These are phyloP conservation scores for Fennellomyces sp. DNA, from an alignment of 371 early-diverging fungal genomes.

Conservation along the genomic window DNA sequence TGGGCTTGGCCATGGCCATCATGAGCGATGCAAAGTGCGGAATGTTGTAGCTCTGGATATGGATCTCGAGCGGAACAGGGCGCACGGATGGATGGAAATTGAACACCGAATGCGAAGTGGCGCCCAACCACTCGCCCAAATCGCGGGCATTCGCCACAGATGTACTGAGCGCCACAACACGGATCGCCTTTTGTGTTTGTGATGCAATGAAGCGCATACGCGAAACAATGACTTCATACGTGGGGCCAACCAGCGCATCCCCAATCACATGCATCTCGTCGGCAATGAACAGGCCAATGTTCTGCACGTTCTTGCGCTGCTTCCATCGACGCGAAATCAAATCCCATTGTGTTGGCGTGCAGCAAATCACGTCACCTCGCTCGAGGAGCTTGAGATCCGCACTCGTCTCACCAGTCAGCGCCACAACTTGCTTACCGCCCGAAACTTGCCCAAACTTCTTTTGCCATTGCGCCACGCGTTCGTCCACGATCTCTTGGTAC, in stretches of 20 bases:
- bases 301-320: slow-evolving; percentile 90
- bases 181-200: slow-evolving; percentile 80
- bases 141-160: slow-evolving; percentile 95
- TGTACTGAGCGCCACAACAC: slow-evolving; percentile 90
- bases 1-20: slow-evolving; percentile 92
- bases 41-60: slow-evolving; percentile 88
- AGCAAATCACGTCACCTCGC: slow-evolving; percentile 87
- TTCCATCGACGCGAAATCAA: slow-evolving; percentile 94
- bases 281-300: slow-evolving; percentile 88
- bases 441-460: slow-evolving; percentile 66
- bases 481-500: slow-evolving; percentile 84
- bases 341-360: slow-evolving; percentile 99
- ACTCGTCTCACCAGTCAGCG: slow-evolving; percentile 95
- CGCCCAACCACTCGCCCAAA: slow-evolving; percentile 96
- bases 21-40: slow-evolving; percentile 93
- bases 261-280: slow-evolving; percentile 98
- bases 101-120: slow-evolving; percentile 73
- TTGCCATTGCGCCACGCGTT: slow-evolving; percentile 81
- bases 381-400: slow-evolving; percentile 88
- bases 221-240: slow-evolving; percentile 90
- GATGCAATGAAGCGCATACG: slow-evolving; percentile 92
- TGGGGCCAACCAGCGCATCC: slow-evolving; percentile 77
- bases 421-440: slow-evolving; percentile 82
- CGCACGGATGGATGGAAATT: slow-evolving; percentile 95
- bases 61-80: slow-evolving; percentile 92